Evolutionary conservation across 164 flowering plant genomes (phyloP), one percentile per base, ranked within the genome.

Genomic region (Sextonia rubra): DNA sequence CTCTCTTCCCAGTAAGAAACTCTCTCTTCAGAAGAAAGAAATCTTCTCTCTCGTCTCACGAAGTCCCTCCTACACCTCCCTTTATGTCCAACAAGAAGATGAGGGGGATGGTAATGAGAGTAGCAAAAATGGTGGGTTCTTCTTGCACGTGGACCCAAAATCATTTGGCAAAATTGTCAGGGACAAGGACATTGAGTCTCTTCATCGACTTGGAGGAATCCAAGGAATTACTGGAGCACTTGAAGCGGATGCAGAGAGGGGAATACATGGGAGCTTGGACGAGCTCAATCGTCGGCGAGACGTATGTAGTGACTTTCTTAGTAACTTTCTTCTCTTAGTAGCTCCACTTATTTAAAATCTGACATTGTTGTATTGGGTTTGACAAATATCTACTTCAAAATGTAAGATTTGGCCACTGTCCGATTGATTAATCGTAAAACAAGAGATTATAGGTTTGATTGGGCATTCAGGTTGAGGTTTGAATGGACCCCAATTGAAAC

Each of bases 151-250:
- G 11, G 80, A 83, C 52, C 75, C 72, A 3, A 66, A 20, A 5
- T 56, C 30, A 47, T 82, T 85, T 5, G 58, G 73, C 1, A 74
- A 78, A 23, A 76, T 83, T 74, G 84, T 86, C 56, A 83, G 75
- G 74, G 78, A 82, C 4, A 88, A 79, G 60, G 70, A 82, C 69
- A 17, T 74, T 12, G 60, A 32, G 0, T 20, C 32, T 61, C 82
- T 85, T 8, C 29, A 63, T 2, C 62, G 17, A 18, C 58, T 82
- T 24, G 90, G 86, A 4, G 90, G 89, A 1, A 79, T 83, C 9
- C 75, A 79, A 52, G 83, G 83, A 0, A 71, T 90, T 15, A 80
- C 84, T 4, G 26, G 48, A 0, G 62, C 78, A 52, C 85, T 90
- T 20, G 20, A 69, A 65, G 79, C 87, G 22, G 75, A 85, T 47